phyloP scores from a whole-genome alignment of 1,139 yeast species.

The Nakaseomyces nivariensis region DNA sequence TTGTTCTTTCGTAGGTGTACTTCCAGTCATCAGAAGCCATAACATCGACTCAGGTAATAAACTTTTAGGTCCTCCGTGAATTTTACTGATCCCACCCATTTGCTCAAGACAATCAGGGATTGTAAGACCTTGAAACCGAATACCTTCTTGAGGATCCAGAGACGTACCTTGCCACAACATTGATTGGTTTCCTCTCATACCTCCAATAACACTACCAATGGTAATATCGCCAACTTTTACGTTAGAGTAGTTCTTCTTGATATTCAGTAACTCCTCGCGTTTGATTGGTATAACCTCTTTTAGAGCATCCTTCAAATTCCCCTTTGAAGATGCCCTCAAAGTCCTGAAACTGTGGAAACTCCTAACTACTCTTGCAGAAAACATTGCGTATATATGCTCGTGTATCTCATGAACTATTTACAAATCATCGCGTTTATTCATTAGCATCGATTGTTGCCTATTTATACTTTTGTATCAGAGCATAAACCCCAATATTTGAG shows the following conservation, averaged over 20 bases:
- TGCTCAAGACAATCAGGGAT: constrained; percentile 41
- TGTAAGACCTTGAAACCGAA: constrained; percentile 45
- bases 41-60: constrained; percentile 83
- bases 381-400: not conserved
- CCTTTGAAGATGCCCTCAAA: not conserved
- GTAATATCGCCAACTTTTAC: constrained; percentile 36
- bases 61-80: constrained; percentile 33
- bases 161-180: constrained; percentile 48
- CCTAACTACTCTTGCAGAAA: not conserved
- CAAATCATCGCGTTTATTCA: too few relatives aligned
- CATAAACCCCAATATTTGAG: not conserved
- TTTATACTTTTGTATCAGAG: not conserved
- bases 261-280: constrained; percentile 31
- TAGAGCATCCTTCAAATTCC: constrained; percentile 31
- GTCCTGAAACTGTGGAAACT: not conserved
- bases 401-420: too few relatives aligned
- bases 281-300: constrained; percentile 35
- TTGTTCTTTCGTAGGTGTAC: constrained; percentile 72
- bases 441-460: not conserved
- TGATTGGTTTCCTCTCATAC: constrained; percentile 45
- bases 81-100: constrained; percentile 13
- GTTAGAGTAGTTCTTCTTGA: constrained; percentile 31
- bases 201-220: constrained; percentile 39
- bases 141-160: constrained; percentile 44
- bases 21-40: constrained; percentile 88